A percentile compares a stretch with the other conserved stretches of the same genome.
These are phyloP conservation scores for Zygosaccharomyces sapae DNA, from an alignment of 1,139 yeast species.

Conservation along the genomic window DNA sequence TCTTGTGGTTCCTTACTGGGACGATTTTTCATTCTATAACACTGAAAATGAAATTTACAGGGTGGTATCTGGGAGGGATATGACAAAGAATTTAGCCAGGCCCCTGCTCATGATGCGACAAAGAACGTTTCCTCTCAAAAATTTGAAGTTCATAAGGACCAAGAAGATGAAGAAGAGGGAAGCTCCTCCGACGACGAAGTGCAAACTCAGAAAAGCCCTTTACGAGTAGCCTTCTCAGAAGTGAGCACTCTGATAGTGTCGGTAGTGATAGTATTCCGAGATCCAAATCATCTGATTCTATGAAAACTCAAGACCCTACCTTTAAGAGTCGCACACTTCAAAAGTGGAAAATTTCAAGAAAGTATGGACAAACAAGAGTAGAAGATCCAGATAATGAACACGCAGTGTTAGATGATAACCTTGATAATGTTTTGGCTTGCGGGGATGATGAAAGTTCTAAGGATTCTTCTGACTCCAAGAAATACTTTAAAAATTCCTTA, in stretches of 20 bases:
- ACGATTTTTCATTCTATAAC: constrained; percentile 70
- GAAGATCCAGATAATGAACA: constrained; percentile 15
- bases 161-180: background rate
- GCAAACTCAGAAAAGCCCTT: background rate
- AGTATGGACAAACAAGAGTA: constrained; percentile 10
- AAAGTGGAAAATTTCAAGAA: constrained; percentile 15
- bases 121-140: constrained; percentile 2
- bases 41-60: constrained; percentile 67
- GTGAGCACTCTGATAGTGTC: constrained; percentile 1
- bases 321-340: constrained; percentile 17
- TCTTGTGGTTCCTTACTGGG: constrained; percentile 82
- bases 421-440: constrained; percentile 10
- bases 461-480: constrained; percentile 32
- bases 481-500: constrained; percentile 43
- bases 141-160: background rate
- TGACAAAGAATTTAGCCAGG: background rate
- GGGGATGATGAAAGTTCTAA: constrained; percentile 25
- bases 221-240: background rate
- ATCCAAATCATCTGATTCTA: constrained; percentile 3
- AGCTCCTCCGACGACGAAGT: constrained; percentile 4
- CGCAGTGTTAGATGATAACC: constrained; percentile 4
- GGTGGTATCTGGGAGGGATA: constrained; percentile 81
- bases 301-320: constrained; percentile 8
- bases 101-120: background rate
- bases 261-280: constrained; percentile 2